Evolutionary conservation across 2,329 filamentous ascomycete species (phyloP).

Genomic region (Phialophora chinensis): DNA sequence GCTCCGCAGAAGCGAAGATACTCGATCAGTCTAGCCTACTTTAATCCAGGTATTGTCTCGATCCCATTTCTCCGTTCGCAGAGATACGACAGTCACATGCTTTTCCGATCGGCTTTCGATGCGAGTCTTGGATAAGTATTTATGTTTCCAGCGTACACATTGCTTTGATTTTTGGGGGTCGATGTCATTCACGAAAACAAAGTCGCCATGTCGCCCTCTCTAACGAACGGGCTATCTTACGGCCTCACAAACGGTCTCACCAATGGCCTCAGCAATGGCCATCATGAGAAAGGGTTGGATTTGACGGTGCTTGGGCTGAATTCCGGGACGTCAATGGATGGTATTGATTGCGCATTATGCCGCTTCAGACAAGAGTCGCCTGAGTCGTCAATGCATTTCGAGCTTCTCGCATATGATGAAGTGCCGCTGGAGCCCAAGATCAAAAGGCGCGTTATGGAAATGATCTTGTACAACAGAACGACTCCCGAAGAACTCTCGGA

Average conservation of each 20-base stretch:
- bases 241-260: constrained; percentile 15
- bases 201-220: constrained; percentile 24
- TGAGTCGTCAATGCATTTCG: constrained; percentile 60
- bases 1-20: too few species aligned
- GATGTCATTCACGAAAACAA: constrained; percentile 13
- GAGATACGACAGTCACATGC: neutral
- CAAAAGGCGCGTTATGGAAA: constrained; percentile 63
- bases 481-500: constrained; percentile 61
- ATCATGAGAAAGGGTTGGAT: constrained; percentile 49
- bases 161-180: constrained; percentile 9
- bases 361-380: constrained; percentile 62
- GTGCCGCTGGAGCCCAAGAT: constrained; percentile 60
- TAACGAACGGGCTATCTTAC: constrained; percentile 7
- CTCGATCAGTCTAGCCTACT: neutral
- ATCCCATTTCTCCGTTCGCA: constrained; percentile 12
- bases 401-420: constrained; percentile 63
- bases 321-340: constrained; percentile 62
- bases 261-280: constrained; percentile 29
- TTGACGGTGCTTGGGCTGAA: constrained; percentile 63
- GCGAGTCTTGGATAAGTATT: constrained; percentile 13
- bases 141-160: constrained; percentile 10
- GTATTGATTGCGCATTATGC: constrained; percentile 65
- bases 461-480: constrained; percentile 62
- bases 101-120: constrained; percentile 5
- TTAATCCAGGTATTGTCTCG: neutral